Percentiles rank a stretch among this genome's conserved stretches.
phyloP scores from a whole-genome alignment of 2,329 filamentous ascomycete genomes.

The Diaporthe ampelina region DNA sequence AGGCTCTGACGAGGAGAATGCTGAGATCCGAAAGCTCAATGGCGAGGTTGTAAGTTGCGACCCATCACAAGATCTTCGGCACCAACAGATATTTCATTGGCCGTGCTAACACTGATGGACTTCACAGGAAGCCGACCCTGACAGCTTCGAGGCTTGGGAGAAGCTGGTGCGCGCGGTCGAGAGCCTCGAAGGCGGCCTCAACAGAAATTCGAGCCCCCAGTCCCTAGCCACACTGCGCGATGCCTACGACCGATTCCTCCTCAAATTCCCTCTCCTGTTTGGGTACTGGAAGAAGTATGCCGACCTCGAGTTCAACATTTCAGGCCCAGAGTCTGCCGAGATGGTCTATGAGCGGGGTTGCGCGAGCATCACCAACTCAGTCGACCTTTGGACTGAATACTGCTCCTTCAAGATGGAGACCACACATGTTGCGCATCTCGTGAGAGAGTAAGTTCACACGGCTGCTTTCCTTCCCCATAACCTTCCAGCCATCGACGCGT shows the following conservation, averaged over 20 bases:
- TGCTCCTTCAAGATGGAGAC: conserved; percentile 98
- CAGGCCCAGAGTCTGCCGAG: conserved; percentile 95
- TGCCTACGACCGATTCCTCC: conserved; percentile 91
- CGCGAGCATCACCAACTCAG: conserved; percentile 91
- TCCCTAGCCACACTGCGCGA: conserved; percentile 89
- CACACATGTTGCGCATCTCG: conserved; percentile 91
- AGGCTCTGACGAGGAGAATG: conserved; percentile 84
- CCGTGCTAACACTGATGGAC: conserved; percentile 33
- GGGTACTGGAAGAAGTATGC: conserved; percentile 99
- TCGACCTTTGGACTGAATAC: conserved; percentile 98
- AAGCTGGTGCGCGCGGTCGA: conserved; percentile 88
- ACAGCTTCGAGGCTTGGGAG: conserved; percentile 96
- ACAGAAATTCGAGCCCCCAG: conserved; percentile 95
- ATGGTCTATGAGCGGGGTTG: conserved; percentile 98
- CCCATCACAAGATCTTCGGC: neutral
- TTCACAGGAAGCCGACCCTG: conserved; percentile 75
- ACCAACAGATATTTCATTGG: neutral
- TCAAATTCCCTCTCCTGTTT: conserved; percentile 95
- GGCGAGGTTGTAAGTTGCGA: conserved; percentile 77
- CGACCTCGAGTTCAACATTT: conserved; percentile 96
- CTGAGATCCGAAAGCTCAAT: conserved; percentile 84
- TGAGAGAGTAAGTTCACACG: conserved; percentile 98
- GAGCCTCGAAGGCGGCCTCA: conserved; percentile 90
- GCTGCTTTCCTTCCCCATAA: conserved; percentile 76
- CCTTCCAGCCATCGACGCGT: conserved; percentile 49